Evolutionary conservation across 2,329 filamentous ascomycete genomes (phyloP), one percentile per base, ranked within the genome.

Genomic region (Epicoccum nigrum): DNA sequence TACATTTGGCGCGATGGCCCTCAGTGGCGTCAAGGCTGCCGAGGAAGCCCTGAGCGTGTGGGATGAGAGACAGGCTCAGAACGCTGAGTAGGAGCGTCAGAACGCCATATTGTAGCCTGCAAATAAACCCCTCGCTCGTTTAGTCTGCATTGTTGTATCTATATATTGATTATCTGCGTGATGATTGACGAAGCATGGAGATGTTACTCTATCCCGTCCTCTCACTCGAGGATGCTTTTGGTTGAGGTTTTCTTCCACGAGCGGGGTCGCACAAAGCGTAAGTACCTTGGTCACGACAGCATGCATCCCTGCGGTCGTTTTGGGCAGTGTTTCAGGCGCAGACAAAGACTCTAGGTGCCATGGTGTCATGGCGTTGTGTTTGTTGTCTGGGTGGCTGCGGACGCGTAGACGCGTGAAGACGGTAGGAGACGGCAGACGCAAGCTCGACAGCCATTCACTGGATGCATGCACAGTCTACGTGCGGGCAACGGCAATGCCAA

Each of bases 1-100:
- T 31, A 93, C 90, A 1, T 94, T 94, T 71, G 90, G 90, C 49
- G 92, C 92, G 44, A 96, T 96, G 92, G 90, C 84, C 16, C 81
- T 96, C 31, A 88, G 83, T 50, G 92, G 92, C 61, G 88, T 96
- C 68, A 96, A 95, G 82, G 92, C 92, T 66, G 92, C 92, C 8
- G 91, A 96, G 78, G 91, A 93, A 76, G 89, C 88, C 0, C 77
- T 95, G 59, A 84, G 81, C 60, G 82, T 95, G 50, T 92, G 90
- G 63, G 90, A 94, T 30, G 75, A 84, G 62, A 86, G 91, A 63
- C 88, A 90, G 83, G 83, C 83, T 65, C 84, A 94, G 81, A 92
- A 92, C 65, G 82, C 81, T n/a, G 75, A 83, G 72, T 65, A 62
- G 35, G 45, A 13, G 19, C 11, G 8, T 3, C 12, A 7, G 16